Evolutionary conservation across 805 yeast genomes (phyloP), one percentile per base, ranked within the genome.

Genomic region (Kluyveromyces dobzhanskii): DNA sequence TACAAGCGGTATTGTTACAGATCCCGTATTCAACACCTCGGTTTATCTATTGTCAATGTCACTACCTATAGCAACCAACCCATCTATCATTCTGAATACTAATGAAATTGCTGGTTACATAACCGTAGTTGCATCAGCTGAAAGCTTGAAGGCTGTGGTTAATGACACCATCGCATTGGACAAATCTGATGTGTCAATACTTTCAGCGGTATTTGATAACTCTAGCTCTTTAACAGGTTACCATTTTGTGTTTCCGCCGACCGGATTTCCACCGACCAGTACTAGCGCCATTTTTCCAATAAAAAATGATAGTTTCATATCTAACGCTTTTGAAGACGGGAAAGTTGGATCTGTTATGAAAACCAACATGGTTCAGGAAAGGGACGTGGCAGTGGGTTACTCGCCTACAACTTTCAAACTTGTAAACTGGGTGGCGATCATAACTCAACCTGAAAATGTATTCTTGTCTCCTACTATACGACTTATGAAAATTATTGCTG

Each of bases 41-140:
- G 42, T 67, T 1, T 80, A 71, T 49, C 71, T 76, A 47, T 65
- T 85, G 70, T 85, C 95, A 0, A 64, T 87, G 61, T 82, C 95
- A 0, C 48, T 85, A 4, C 92, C 95, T 0, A 71, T 87, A 3
- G 79, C 70, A 49, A 73, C 85, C 13, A 80, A 82, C 47, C 69
- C 79, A n/a, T 80, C 94, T 2, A 79, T 84, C 17, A 61, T 79
- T 31, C 61, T 80, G 17, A 61, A 69, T n/a, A 64, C 69, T 12
- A 77, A 81, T 4, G 68, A 72, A 17, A 64, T 84, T 5, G 71
- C 78, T 2, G 95, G 95, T 0, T 87, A 76, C 56, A 49, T 86
- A 30, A 73, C 92, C 0, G 73, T 84, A 12, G 59, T 74, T 1
- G 59, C 75, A 59, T 60, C 66, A 35, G 76, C 78, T 0, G 67